Base-by-base conservation (phyloP, 2,329 filamentous ascomycete genomes). In the Hypomyces perniciosus region DNA sequence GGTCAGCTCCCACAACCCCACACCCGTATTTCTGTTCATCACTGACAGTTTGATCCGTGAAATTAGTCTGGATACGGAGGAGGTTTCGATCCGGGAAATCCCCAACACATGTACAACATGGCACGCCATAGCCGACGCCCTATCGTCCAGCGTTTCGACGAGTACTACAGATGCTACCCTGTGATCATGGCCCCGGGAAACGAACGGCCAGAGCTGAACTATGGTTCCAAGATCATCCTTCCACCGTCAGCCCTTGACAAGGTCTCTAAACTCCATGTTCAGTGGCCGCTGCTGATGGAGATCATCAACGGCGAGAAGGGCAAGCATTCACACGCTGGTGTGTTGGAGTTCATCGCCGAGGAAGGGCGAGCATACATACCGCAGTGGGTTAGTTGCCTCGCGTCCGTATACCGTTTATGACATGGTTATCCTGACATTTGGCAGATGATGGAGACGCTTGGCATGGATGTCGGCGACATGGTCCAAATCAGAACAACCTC, bases 111-210 rank as follows among this genome's bases (percentile, higher is more conserved):
- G 61, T 75, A 72, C 62, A 72, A 72, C 63, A 72, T 78, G 69
- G 73, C 73, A 35, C 68, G 67, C 52, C 61, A 64, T 49, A 69
- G 71, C 51, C 74, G 78, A 53, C 70, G 76, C 48, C 68, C 76
- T 67, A 62, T 76, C 71, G 60, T 75, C 48, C 87, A 90, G 61
- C 88, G 91, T 54, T 99, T 99, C 74, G 92, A 99, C 70, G 93
- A 99, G 71, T 97, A 96, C 75, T 97, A 96, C 72, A 86, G 93
- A 63, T 96, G 91, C 76, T 99, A 97, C 65, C 93, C 93, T 40
- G 81, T 96, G 62, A 84, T 86, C 61, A 97, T 99, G 91, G 83
- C 95, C 56, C 90, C 91, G 9, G 91, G 92, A 3, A 83, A 89
- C 35, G 91, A 96, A 62, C 82, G 93, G 59, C 86, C 88, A 47